Conservation (phyloP, 495 filamentous ascomycete genomes). For the Podospora appendiculata region DNA sequence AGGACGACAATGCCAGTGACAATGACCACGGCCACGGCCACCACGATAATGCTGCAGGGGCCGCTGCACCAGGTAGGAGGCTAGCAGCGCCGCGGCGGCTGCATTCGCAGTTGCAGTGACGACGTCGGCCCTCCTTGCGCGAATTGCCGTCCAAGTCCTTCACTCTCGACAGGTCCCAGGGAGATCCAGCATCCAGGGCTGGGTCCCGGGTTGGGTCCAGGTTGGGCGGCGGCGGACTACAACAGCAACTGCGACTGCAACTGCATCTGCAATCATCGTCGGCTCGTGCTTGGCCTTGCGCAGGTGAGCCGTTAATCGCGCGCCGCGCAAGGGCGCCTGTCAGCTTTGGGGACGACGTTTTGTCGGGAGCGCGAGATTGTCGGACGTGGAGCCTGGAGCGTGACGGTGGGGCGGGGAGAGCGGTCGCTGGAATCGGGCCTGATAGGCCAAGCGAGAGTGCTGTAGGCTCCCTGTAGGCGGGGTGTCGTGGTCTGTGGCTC, state of each 20-base stretch:
- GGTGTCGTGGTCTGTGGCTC: conserved; percentile 2
- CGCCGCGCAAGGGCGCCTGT: conserved; percentile 10
- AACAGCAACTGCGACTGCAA: background rate
- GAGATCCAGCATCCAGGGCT: too few relatives aligned
- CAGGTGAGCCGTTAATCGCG: conserved; percentile 10
- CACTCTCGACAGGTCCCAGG: too few relatives aligned
- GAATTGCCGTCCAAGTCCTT: too few relatives aligned
- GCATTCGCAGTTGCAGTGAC: too few relatives aligned
- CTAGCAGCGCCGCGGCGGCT: too few relatives aligned
- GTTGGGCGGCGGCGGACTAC: background rate
- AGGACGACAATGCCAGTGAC: too few relatives aligned
- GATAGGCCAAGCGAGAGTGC: conserved; percentile 4
- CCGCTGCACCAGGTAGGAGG: too few relatives aligned
- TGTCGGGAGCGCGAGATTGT: conserved; percentile 5
- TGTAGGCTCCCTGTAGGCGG: background rate
- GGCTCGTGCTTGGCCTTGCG: background rate
- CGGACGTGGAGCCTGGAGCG: background rate
- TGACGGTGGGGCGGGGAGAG: conserved; percentile 2
- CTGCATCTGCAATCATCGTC: conserved; percentile 1
- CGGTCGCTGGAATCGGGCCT: conserved; percentile 1
- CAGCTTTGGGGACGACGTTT: conserved; percentile 18
- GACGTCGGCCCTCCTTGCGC: too few relatives aligned
- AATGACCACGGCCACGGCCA: too few relatives aligned
- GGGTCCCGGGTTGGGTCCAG: too few relatives aligned
- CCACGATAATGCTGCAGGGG: too few relatives aligned